phyloP scores from a whole-genome alignment of 1,284 basidiomycete species.

The Naganishia albida region DNA sequence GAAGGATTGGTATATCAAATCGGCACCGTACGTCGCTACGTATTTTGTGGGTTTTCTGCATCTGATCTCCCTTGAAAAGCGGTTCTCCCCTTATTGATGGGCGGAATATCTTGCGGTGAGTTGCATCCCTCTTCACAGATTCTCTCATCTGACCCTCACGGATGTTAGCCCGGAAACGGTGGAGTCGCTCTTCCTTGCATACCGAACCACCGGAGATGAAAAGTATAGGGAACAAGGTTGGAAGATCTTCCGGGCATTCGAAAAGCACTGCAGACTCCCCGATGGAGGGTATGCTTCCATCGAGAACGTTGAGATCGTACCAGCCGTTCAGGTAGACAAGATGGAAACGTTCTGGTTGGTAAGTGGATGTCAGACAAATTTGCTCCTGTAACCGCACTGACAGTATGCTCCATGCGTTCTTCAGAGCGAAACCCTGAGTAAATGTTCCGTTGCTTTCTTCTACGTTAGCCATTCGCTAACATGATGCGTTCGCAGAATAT shows the following conservation, averaged over 20 bases:
- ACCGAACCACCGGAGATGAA: conserved; percentile 77
- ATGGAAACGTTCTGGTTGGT: conserved; percentile 94
- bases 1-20: conserved; percentile 85
- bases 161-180: conserved; percentile 79
- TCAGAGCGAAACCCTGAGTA: conserved; percentile 23
- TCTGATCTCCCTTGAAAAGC: neutral
- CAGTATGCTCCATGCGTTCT: neutral
- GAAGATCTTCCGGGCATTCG: conserved; percentile 86
- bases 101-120: conserved; percentile 80
- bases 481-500: conserved; percentile 61
- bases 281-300: conserved; percentile 82
- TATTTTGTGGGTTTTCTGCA: neutral
- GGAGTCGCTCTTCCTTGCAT: conserved; percentile 87
- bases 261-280: conserved; percentile 72
- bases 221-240: conserved; percentile 83
- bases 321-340: conserved; percentile 73
- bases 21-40: conserved; percentile 59
- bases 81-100: conserved; percentile 60
- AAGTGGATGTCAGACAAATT: conserved; percentile 35
- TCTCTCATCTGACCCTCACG: neutral
- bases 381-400: neutral
- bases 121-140: conserved; percentile 11
- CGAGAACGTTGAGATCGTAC: conserved; percentile 71
- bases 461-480: neutral
- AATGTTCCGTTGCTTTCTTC: neutral